Evolutionary conservation across 768 basidiomycete species (phyloP).

Genomic region (Podaxis sp.): DNA sequence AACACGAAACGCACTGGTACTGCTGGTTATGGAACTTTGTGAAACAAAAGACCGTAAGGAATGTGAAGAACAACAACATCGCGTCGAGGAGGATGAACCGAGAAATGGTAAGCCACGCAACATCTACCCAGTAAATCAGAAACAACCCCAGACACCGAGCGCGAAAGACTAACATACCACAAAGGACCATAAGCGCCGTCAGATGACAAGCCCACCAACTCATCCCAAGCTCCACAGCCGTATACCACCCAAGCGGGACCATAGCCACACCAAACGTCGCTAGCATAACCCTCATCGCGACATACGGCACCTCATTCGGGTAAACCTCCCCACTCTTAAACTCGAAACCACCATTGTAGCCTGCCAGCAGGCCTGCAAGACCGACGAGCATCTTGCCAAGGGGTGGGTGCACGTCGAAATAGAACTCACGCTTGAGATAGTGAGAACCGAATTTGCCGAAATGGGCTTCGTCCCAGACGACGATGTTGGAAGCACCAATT

Average conservation of each 20-base stretch:
- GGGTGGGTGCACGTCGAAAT: slow-evolving; percentile 98
- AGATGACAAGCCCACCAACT: slow-evolving; percentile 85
- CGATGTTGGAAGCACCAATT: slow-evolving; percentile 80
- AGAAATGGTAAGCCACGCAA: slow-evolving; percentile 95
- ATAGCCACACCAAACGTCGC: slow-evolving; percentile 92
- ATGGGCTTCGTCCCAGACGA: slow-evolving; percentile 99
- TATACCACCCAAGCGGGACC: slow-evolving; percentile 97
- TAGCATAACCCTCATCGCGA: slow-evolving; percentile 92
- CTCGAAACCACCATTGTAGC: slow-evolving; percentile 89
- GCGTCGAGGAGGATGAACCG: slow-evolving; percentile 97
- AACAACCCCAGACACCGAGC: neutral
- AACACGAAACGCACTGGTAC: slow-evolving; percentile 60
- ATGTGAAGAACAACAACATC: slow-evolving; percentile 98
- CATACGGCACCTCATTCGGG: slow-evolving; percentile 81
- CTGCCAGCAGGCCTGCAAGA: slow-evolving; percentile 83
- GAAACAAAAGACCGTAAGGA: slow-evolving; percentile 91
- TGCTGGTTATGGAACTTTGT: slow-evolving; percentile 98
- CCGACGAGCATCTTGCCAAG: slow-evolving; percentile 99
- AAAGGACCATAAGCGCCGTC: slow-evolving; percentile 89
- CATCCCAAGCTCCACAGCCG: slow-evolving; percentile 91
- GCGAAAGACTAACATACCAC: slow-evolving; percentile 50
- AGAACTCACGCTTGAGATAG: slow-evolving; percentile 98
- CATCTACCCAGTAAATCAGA: slow-evolving; percentile 48
- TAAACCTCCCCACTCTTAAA: slow-evolving; percentile 91
- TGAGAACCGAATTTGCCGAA: slow-evolving; percentile 99